Evolutionary conservation across 176 grass and related monocot genomes (phyloP), one percentile per base, ranked within the genome.

Genomic region (Microstegium vimineum): DNA sequence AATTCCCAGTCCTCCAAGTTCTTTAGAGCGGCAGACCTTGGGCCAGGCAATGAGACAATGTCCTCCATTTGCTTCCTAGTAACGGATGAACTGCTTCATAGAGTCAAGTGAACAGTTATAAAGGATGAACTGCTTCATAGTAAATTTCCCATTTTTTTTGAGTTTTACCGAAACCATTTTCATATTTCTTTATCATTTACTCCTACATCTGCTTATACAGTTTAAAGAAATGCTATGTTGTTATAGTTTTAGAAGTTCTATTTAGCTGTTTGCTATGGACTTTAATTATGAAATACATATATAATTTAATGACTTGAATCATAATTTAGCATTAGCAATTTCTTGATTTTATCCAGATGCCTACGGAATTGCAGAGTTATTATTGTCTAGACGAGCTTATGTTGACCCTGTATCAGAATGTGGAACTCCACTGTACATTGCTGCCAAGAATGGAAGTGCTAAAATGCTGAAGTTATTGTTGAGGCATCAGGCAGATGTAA

Each of bases 401-500:
- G 28, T 20, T 75, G 47, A 75, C 5, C 49, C 47, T 75, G 10
- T 75, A 33, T 56, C 31, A n/a, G 5, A 56, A 75, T 49, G 27
- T 73, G 42, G 42, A 47, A 47, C 42, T 73, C 77, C 77, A 67
- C 63, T 79, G 22, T 66, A 79, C 11, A 47, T 67, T 67, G 62
- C 77, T 51, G 62, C 77, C 64, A 46, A 67, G 8, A 13, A 34
- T 67, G 77, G 77, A 79, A 79, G 66, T 79, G 41, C 22, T 16
- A 79, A 43, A 67, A 79, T 79, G 77, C 22, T 79, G 43, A 33
- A 79, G 14, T 67, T 79, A 34, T 67, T 79, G 30, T 51, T 79
- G 62, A 30, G 20, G 18, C 42, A 79, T 79, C 28, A 36, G 77
- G 77, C 77, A 67, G 42, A 79, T 35, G 77, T 79, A 79, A 79